Evolutionary conservation across 2,329 filamentous ascomycete genomes (phyloP), one percentile per base, ranked within the genome.

Genomic region (Fusarium floridanum): DNA sequence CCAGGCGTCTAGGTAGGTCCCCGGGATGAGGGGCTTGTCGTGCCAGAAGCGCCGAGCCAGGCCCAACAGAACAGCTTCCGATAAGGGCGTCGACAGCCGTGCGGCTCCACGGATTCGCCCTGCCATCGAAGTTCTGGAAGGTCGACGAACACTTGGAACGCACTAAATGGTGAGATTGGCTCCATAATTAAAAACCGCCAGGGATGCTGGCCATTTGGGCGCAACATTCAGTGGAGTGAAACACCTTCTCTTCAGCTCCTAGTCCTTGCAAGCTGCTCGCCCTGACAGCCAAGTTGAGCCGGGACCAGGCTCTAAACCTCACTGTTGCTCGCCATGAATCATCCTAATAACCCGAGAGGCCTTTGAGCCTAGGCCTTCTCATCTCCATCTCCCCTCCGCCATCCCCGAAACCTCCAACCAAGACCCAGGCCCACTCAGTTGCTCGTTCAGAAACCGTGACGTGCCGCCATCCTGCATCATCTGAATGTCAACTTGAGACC

Each of bases 81-180:
- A 74, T 71, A 74, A 71, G 72, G 67, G 70, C 55, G 27, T 61
- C 57, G 39, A 75, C 60, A 77, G 71, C 75, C 71, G 73, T 77
- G 72, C 72, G 72, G 77, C 74, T 78, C 76, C 73, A 64, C 67
- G 68, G 67, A 66, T 74, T 74, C 71, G 72, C 72, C 75, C 70
- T 78, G 72, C 72, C 68, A 77, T 79, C 62, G 76, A 77, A 73
- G 76, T 79, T 79, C 77, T 79, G 73, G 77, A 79, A 79, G 77
- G 70, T 74, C 71, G 67, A 75, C 63, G 53, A 73, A 74, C 67
- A 75, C 73, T 78, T 76, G 76, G 77, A 79, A 79, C 76, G 66
- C 77, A 75, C 76, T 79, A 79, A 72, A 72, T 71, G 67, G 73
- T 73, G 76, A 79, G 66, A 72, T 76, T 77, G 68, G 74, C 72